Evolutionary conservation across 257 asterid species (phyloP), one percentile per base, ranked within the genome.

Genomic region (Rhazya stricta): DNA sequence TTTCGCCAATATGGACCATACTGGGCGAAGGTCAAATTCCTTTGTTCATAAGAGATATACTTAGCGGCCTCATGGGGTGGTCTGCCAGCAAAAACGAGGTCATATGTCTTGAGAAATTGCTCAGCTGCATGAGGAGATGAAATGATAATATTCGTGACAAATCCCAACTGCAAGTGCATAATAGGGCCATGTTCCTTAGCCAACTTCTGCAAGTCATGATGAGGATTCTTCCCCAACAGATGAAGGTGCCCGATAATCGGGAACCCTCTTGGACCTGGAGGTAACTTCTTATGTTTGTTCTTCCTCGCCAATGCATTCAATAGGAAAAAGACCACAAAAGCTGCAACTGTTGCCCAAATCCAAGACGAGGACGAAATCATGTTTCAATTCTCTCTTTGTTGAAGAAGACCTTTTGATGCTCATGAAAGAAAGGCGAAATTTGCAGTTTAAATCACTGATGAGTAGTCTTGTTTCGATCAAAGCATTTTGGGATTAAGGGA

Each of bases 1-100:
- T 54, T 67, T 15, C 75, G 39, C 79, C 79, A 76, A 32, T 76
- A 76, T 2, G 74, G 61, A 21, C 79, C 79, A 15, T 76, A 76
- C 67, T 67, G 56, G 39, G 30, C 61, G 29, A 62, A 62, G 11
- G 68, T 13, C 37, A 62, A 32, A 10, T 30, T 7, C 37, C 68
- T 62, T 6, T 62, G 68, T 6, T 16, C 68, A 16, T 62, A 62
- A 7, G 43, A 18, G 43, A 34, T 34, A 18, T 34, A 76, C 61
- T 18, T 25, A 3, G 78, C n/a, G 27, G 69, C 73, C 63, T 74
- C 66, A 48, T 58, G 19, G 10, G 51, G 48, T 6, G 79, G 75
- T 7, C 79, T 53, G 39, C 79, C 56, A 3, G 79, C 75, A 45
- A 41, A 76, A 51, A 70, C 54, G 2, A 56, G 76, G 61, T 71